Evolutionary conservation across 2,329 filamentous ascomycete species (phyloP).

Genomic region (Blastomyces gilchristii): DNA sequence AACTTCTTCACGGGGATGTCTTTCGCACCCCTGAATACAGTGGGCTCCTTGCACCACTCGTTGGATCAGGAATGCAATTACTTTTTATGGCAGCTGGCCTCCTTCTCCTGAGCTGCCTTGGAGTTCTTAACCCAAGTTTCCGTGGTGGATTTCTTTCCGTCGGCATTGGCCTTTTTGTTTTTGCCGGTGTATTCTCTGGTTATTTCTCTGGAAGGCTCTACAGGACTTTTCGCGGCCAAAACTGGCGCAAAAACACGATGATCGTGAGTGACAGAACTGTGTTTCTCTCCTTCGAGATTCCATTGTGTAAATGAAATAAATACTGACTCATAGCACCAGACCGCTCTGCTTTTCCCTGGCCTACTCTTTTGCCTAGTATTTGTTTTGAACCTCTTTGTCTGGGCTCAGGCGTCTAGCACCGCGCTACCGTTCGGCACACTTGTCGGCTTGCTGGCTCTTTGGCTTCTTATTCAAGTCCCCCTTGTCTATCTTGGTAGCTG

Average conservation of each 20-base stretch:
- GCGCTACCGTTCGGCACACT: conserved; percentile 76
- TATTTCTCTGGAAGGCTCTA: conserved; percentile 80
- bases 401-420: conserved; percentile 80
- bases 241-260: conserved; percentile 66
- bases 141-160: conserved; percentile 84
- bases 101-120: conserved; percentile 61
- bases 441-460: conserved; percentile 60
- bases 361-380: conserved; percentile 65
- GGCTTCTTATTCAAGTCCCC: conserved; percentile 77
- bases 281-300: not conserved
- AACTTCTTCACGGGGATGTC: conserved; percentile 65
- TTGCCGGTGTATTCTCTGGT: conserved; percentile 73
- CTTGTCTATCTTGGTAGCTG: conserved; percentile 73
- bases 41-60: conserved; percentile 63
- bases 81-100: conserved; percentile 70
- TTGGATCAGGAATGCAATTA: conserved; percentile 79
- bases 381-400: conserved; percentile 77
- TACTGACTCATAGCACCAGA: conserved; percentile 31
- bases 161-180: conserved; percentile 69
- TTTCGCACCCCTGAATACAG: conserved; percentile 65
- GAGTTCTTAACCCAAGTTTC: conserved; percentile 74
- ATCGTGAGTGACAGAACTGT: conserved; percentile 34
- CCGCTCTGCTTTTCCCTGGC: conserved; percentile 68
- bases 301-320: not conserved
- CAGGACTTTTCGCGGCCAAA: conserved; percentile 67